phyloP scores from a whole-genome alignment of 352 stramenopile genomes.

The Pilasporangium apinafurcum region DNA sequence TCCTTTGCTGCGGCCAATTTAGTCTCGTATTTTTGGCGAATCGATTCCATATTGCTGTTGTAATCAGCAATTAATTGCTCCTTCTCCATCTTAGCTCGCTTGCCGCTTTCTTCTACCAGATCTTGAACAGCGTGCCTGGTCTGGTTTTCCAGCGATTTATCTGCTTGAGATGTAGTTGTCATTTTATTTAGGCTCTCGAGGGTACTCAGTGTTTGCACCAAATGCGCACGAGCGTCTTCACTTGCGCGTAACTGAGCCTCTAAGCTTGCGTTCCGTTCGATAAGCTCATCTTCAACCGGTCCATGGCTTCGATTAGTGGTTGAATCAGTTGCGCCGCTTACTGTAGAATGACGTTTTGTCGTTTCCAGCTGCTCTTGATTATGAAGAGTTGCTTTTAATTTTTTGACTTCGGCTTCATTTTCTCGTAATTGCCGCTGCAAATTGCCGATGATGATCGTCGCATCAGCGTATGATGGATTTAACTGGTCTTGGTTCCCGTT shows the following conservation, averaged over 20 bases:
- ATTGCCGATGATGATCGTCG: slow-evolving; percentile 28
- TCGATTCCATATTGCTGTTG: slow-evolving; percentile 2
- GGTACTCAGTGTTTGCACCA: slow-evolving; percentile 49
- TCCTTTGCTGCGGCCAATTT: slow-evolving; percentile 4
- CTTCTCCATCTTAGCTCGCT: background rate
- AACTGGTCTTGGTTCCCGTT: slow-evolving; percentile 8
- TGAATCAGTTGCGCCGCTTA: background rate
- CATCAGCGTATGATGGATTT: slow-evolving; percentile 29
- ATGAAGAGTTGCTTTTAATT: background rate
- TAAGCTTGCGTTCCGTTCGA: slow-evolving; percentile 16
- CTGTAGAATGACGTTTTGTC: background rate
- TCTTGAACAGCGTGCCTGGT: too few species aligned
- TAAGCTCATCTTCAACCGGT: background rate
- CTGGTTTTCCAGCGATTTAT: background rate
- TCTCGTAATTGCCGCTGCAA: slow-evolving; percentile 19
- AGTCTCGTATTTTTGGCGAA: slow-evolving; percentile 1
- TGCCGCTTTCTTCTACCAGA: too few species aligned
- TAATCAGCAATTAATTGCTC: slow-evolving; percentile 6
- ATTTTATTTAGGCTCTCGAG: slow-evolving; percentile 19
- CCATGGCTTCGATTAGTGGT: background rate
- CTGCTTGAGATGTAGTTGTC: background rate
- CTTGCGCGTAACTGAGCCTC: slow-evolving; percentile 57
- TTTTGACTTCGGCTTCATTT: slow-evolving; percentile 6
- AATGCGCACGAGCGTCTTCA: slow-evolving; percentile 50
- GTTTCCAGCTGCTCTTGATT: background rate